Evolutionary conservation across 371 early-diverging fungal genomes (phyloP).

Genomic region (Blakeslea trispora): DNA sequence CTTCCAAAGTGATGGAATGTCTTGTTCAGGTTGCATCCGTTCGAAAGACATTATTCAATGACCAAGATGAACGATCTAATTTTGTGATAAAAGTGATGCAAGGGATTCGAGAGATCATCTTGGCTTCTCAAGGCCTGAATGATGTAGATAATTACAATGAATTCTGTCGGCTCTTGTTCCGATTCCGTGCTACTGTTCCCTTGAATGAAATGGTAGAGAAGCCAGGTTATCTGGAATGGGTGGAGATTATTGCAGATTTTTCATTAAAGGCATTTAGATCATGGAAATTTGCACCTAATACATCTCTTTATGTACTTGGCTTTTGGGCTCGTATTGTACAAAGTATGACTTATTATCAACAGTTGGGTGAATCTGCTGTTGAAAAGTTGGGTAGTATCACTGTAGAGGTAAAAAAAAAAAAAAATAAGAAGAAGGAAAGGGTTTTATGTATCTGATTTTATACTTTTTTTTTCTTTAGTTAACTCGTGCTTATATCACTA

Average conservation of each 20-base stretch:
- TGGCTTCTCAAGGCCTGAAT: constrained; percentile 62
- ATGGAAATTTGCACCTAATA: constrained; percentile 67
- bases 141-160: constrained; percentile 83
- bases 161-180: constrained; percentile 79
- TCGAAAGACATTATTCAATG: constrained; percentile 80
- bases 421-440: too few species aligned
- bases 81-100: constrained; percentile 74
- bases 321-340: constrained; percentile 85
- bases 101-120: constrained; percentile 72
- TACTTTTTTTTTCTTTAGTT: constrained; percentile 18
- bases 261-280: constrained; percentile 74
- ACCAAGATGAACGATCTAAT: constrained; percentile 64
- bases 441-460: not conserved
- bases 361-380: constrained; percentile 39
- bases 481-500: constrained; percentile 54
- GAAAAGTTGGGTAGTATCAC: constrained; percentile 48
- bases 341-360: constrained; percentile 60
- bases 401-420: constrained; percentile 39
- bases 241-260: constrained; percentile 72
- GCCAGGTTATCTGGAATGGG: constrained; percentile 72
- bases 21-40: constrained; percentile 79
- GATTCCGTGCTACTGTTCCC: constrained; percentile 82
- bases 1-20: constrained; percentile 77
- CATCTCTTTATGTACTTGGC: constrained; percentile 74
- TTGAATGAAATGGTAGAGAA: constrained; percentile 75